These are phyloP conservation scores for Boletus speciosus DNA, from an alignment of 768 basidiomycete species.

Conservation along the genomic window DNA sequence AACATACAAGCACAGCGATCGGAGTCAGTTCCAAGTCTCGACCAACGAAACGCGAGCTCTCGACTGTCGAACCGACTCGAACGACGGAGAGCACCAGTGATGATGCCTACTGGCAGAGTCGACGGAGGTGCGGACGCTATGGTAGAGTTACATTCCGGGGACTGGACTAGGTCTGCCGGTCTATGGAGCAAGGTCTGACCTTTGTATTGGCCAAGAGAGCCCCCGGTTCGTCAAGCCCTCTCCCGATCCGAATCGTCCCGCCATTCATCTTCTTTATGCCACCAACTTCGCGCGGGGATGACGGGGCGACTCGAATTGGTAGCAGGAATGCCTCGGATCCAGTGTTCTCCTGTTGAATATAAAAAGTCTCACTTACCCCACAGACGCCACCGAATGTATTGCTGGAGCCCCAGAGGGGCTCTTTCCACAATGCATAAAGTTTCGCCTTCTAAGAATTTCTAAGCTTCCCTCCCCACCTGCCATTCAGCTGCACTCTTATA, in stretches of 20 bases:
- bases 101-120: background rate
- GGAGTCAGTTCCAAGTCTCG: too few relatives aligned
- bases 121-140: background rate
- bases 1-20: background rate
- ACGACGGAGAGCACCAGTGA: background rate
- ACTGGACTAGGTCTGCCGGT: too few relatives aligned
- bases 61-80: background rate
- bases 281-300: background rate
- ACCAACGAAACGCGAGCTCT: background rate
- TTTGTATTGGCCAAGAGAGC: background rate
- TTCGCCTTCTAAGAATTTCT: rapidly evolving
- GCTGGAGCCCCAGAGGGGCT: background rate
- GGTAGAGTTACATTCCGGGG: background rate
- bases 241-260: background rate
- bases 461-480: background rate
- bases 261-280: background rate
- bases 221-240: background rate
- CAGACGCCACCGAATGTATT: background rate
- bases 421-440: background rate
- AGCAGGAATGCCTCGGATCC: background rate
- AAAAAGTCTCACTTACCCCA: background rate
- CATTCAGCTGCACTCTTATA: too few relatives aligned
- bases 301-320: background rate
- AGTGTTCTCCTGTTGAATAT: background rate
- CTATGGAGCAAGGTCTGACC: background rate